Conservation (phyloP, 2,329 filamentous ascomycete species). For the Graphilbum sp. region DNA sequence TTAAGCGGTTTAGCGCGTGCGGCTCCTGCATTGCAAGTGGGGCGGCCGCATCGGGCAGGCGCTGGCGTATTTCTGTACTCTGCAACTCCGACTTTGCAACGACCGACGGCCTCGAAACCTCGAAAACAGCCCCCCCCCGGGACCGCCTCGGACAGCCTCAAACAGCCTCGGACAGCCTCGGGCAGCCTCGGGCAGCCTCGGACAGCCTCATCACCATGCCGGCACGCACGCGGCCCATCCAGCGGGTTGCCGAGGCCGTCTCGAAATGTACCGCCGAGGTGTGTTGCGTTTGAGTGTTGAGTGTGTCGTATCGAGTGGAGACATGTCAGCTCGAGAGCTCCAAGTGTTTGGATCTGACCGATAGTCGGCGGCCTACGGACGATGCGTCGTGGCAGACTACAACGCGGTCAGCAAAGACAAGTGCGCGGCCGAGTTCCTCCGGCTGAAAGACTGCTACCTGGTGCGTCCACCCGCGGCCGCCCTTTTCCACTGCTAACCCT, state of each 20-base stretch:
- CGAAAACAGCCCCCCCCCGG: neutral
- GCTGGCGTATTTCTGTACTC: no score
- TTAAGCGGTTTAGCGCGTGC: conserved; percentile 10
- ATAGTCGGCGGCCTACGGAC: conserved; percentile 73
- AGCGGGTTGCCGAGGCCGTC: conserved; percentile 36
- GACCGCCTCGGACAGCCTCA: neutral
- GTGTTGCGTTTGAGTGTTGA: conserved; percentile 5
- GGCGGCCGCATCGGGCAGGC: no score
- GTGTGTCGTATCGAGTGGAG: neutral
- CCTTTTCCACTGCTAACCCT: neutral
- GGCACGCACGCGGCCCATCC: conserved; percentile 30
- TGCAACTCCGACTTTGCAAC: no score
- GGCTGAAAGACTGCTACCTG: conserved; percentile 72
- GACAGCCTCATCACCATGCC: conserved; percentile 18
- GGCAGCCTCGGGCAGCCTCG: no score
- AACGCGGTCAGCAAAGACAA: conserved; percentile 83
- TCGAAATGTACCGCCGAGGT: conserved; percentile 41
- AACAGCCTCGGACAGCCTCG: no score
- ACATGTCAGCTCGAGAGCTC: neutral
- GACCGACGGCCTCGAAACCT: neutral
- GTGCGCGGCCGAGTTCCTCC: conserved; percentile 72
- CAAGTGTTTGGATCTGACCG: no score
- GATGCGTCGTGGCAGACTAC: conserved; percentile 82
- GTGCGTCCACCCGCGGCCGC: conserved; percentile 29
- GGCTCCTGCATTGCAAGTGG: no score